These are phyloP conservation scores for Chara braunii DNA, from an alignment of 139 green algal genomes.

Conservation along the genomic window DNA sequence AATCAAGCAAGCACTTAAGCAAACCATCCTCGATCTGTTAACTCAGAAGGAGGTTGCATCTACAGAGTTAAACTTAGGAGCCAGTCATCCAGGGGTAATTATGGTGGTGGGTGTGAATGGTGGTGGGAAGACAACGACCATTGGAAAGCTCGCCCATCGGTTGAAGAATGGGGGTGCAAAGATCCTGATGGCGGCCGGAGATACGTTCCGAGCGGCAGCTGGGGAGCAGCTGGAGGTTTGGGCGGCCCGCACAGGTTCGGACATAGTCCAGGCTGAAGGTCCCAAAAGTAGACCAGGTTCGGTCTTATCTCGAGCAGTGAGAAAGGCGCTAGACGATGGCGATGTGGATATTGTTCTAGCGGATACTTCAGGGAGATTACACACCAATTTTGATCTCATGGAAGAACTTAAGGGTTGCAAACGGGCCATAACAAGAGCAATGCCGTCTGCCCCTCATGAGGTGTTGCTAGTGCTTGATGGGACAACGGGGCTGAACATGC, in stretches of 20 bases:
- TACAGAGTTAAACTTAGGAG: constrained; percentile 12
- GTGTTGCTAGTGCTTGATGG: constrained; percentile 92
- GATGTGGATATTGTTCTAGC: constrained; percentile 74
- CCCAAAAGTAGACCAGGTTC: constrained; percentile 33
- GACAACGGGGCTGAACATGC: constrained; percentile 97
- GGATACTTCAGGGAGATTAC: constrained; percentile 83
- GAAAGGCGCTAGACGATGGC: constrained; percentile 13
- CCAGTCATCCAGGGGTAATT: constrained; percentile 23
- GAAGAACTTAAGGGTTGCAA: constrained; percentile 70
- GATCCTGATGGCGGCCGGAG: constrained; percentile 82
- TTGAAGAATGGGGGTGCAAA: constrained; percentile 55
- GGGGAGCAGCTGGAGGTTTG: constrained; percentile 88
- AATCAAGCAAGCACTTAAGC: constrained; percentile 56
- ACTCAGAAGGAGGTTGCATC: constrained; percentile 10
- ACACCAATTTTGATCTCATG: constrained; percentile 93
- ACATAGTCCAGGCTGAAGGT: constrained; percentile 12
- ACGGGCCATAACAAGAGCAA: constrained; percentile 47
- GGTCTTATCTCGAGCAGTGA: constrained; percentile 19
- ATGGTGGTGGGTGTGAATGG: constrained; percentile 84
- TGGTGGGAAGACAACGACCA: constrained; percentile 92
- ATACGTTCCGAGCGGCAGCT: constrained; percentile 94
- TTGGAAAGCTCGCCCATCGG: constrained; percentile 80
- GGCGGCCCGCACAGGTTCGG: constrained; percentile 58
- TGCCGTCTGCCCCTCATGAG: constrained; percentile 61
- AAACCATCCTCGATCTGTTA: constrained; percentile 26